A percentile compares a stretch with the other conserved stretches of the same genome.
These are phyloP conservation scores for Pseudodiploospora longispora DNA, from an alignment of 2,329 filamentous ascomycete genomes.

Conservation along the genomic window DNA sequence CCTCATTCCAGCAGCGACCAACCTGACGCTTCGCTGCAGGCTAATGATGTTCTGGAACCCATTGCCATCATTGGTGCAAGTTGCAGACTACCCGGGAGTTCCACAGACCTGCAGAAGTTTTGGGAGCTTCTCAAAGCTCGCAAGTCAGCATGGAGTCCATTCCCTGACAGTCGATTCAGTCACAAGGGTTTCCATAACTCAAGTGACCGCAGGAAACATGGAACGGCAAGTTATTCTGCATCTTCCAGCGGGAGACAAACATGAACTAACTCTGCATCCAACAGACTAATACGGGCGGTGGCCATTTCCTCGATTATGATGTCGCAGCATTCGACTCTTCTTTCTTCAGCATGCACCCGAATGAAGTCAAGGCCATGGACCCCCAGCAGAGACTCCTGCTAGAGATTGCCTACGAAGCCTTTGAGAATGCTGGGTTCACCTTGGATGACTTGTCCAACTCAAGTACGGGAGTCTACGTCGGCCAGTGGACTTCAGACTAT, in stretches of 20 bases:
- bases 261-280: not conserved
- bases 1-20: too few relatives aligned
- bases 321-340: not conserved
- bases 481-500: conserved; percentile 37
- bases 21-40: too few relatives aligned
- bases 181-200: not conserved
- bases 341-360: not conserved
- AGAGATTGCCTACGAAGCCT: conserved; percentile 42
- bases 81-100: not conserved
- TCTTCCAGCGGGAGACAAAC: too few relatives aligned
- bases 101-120: not conserved
- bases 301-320: not conserved
- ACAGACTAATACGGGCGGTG: not conserved
- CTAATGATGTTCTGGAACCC: not conserved
- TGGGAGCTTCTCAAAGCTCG: not conserved
- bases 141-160: not conserved
- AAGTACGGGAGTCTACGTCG: conserved; percentile 40
- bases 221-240: not conserved
- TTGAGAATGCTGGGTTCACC: conserved; percentile 41
- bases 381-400: conserved; percentile 43
- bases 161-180: not conserved
- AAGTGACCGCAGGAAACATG: not conserved
- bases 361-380: conserved; percentile 19
- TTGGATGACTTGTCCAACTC: conserved; percentile 35
- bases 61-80: not conserved